Evolutionary conservation across 805 yeast species (phyloP), one percentile per base, ranked within the genome.

Genomic region (Candida coquimbonensis): DNA sequence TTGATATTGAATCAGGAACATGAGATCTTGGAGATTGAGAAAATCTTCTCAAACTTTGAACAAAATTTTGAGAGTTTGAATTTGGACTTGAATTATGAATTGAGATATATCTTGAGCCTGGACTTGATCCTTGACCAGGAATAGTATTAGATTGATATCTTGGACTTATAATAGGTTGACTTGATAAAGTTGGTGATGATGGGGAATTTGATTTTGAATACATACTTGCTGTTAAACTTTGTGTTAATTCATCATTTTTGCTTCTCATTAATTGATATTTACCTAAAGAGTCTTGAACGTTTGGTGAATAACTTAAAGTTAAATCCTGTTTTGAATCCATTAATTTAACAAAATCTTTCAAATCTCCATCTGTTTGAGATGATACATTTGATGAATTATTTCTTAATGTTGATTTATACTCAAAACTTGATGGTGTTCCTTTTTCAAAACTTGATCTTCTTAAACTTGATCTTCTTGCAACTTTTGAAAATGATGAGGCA

Each of bases 401-500:
- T 34, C 44, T 44, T 14, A n/a, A 24, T 12, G 16, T 19, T 9
- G 29, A 21, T 39, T 42, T 41, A 19, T 31, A 13, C 55, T 49
- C 70, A 51, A 40, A 72, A 63, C 57, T 50, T 16, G 56, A 49
- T 7, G 62, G 61, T 12, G 46, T 49, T 1, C 60, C 56, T 31
- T 54, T 56, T 9, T 61, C 66, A 7, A 53, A 43, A 32, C 60
- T 55, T 11, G 64, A 61, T 45, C 68, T 57, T 49, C 66, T 63
- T 13, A 66, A 45, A 48, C 72, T 64, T 11, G 77, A 66, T 42
- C 66, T 65, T 21, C 85, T 69, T n/a, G 83, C 72, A 41, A 86
- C 66, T n/a, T 81, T 80, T 0, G 87, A 86, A 61, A 83, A 83
- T 0, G 90, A 81, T 1, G 91, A 80, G 3, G 87, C 75, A 52